Percentiles rank a stretch among this genome's conserved stretches.
Evolutionary conservation across 331 rosid genomes (phyloP).

Genomic region (Rosa hybrid): DNA sequence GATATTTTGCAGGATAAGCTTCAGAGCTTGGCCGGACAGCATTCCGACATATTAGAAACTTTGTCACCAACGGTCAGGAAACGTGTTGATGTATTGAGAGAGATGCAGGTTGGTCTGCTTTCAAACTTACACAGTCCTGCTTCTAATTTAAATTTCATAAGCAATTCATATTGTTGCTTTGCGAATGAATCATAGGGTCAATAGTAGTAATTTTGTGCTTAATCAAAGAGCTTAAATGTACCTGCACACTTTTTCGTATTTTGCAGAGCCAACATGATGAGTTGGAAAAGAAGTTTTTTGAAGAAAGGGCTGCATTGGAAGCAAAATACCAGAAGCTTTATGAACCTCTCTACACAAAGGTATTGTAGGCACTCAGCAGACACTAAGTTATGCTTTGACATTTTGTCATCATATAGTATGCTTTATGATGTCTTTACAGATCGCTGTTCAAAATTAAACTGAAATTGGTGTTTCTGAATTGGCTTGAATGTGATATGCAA

Average conservation of each 20-base stretch:
- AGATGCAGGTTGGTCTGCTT: slow-evolving; percentile 51
- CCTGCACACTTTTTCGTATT: background rate
- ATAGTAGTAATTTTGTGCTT: background rate
- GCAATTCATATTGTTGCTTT: background rate
- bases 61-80: slow-evolving; percentile 51
- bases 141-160: background rate
- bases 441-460: background rate
- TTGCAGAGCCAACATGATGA: slow-evolving; percentile 52
- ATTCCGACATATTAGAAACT: slow-evolving; percentile 42
- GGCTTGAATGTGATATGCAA: slow-evolving; percentile 12
- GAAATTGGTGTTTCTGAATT: background rate
- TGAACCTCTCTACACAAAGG: slow-evolving; percentile 61
- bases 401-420: background rate
- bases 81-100: slow-evolving; percentile 55
- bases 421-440: slow-evolving; percentile 10
- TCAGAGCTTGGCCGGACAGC: slow-evolving; percentile 50
- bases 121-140: background rate
- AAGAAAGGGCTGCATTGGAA: slow-evolving; percentile 62
- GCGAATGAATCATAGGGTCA: background rate
- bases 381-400: slow-evolving; percentile 1
- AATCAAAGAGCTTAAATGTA: background rate
- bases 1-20: slow-evolving; percentile 49
- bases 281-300: slow-evolving; percentile 50
- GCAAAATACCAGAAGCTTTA: slow-evolving; percentile 64
- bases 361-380: slow-evolving; percentile 25